Conservation (phyloP, 2,329 filamentous ascomycete species). For the Tothia fuscella region DNA sequence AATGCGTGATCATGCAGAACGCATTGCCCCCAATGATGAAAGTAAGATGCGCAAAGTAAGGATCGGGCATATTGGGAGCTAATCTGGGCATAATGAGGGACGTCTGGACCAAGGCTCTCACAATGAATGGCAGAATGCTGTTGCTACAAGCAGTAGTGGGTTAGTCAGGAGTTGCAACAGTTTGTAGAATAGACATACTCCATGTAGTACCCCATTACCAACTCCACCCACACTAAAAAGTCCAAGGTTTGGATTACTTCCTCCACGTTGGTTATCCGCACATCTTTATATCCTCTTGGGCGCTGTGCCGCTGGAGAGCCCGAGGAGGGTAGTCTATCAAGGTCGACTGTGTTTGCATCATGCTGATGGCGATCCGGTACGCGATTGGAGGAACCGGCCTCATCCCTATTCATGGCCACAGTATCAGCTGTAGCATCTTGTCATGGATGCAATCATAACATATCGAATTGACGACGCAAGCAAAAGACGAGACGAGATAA, state of each 20-base stretch:
- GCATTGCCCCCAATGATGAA: constrained; percentile 39
- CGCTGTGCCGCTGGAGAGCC: neutral
- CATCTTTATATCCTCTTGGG: neutral
- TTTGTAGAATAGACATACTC: constrained; percentile 35
- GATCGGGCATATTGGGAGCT: constrained; percentile 41
- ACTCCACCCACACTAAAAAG: constrained; percentile 47
- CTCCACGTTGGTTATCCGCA: no score
- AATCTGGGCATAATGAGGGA: constrained; percentile 36
- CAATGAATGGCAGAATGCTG: constrained; percentile 43
- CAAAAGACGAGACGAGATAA: no score
- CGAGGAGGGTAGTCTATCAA: no score
- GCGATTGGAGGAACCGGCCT: neutral
- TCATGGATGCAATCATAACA: no score
- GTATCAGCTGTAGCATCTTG: neutral
- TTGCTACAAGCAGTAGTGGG: constrained; percentile 31
- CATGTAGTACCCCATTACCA: constrained; percentile 50
- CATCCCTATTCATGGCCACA: constrained; percentile 1
- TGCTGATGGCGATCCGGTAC: no score
- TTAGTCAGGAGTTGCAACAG: constrained; percentile 2
- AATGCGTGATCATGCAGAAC: constrained; percentile 44
- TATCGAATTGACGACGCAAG: no score
- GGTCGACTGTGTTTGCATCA: neutral
- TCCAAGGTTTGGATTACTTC: constrained; percentile 46
- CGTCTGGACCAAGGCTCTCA: constrained; percentile 44
- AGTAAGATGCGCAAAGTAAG: constrained; percentile 40